phyloP scores from a whole-genome alignment of 352 stramenopile species.

The Phytophthora cactorum region DNA sequence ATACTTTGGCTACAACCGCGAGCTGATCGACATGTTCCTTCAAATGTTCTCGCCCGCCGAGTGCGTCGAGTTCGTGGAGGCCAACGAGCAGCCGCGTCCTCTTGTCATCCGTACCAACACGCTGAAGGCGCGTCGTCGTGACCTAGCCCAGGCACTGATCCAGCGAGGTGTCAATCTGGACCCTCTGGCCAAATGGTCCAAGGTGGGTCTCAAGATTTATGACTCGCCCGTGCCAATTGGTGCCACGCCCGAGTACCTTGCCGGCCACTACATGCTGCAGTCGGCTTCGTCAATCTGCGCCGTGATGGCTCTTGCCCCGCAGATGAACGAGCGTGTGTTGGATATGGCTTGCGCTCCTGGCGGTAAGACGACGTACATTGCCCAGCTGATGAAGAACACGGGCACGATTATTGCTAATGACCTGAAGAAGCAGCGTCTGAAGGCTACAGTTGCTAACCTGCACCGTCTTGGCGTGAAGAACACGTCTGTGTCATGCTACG shows the following conservation, averaged over 20 bases:
- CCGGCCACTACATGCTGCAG: slow-evolving; percentile 99
- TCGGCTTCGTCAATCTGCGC: slow-evolving; percentile 98
- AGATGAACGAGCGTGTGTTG: slow-evolving; percentile 97
- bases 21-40: slow-evolving; percentile 98
- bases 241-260: slow-evolving; percentile 99
- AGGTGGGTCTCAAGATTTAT: slow-evolving; percentile 99
- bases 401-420: slow-evolving; percentile 99
- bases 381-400: slow-evolving; percentile 99
- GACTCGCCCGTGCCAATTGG: slow-evolving; percentile 98
- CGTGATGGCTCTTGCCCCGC: slow-evolving; percentile 97
- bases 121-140: slow-evolving; percentile 98
- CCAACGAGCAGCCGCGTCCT: slow-evolving; percentile 97
- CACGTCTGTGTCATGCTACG: slow-evolving; percentile 97
- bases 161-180: slow-evolving; percentile 99
- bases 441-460: slow-evolving; percentile 98
- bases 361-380: slow-evolving; percentile 99
- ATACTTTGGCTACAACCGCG: slow-evolving; percentile 98
- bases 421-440: slow-evolving; percentile 96
- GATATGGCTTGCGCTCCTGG: slow-evolving; percentile 99
- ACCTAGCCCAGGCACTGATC: slow-evolving; percentile 98
- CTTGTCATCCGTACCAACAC: slow-evolving; percentile 99
- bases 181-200: slow-evolving; percentile 98
- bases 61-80: slow-evolving; percentile 98
- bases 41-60: slow-evolving; percentile 98
- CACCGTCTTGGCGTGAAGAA: slow-evolving; percentile 99